Conservation (phyloP, 2,329 filamentous ascomycete species). For the Hypocrella siamensis region DNA sequence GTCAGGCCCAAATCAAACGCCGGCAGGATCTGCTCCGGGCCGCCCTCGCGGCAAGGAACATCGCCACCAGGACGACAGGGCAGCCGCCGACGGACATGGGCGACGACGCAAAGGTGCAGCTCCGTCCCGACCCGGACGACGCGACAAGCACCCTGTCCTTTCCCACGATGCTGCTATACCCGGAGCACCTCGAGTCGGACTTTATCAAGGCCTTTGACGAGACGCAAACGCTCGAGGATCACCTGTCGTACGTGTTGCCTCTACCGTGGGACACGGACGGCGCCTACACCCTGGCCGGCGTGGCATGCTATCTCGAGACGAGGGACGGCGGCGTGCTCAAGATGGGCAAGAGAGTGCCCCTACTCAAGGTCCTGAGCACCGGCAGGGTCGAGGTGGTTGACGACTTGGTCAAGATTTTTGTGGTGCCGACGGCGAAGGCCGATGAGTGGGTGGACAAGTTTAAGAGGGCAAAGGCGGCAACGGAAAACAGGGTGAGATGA, state of each 20-base stretch:
- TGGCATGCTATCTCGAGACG: slow-evolving; percentile 89
- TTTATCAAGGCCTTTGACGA: slow-evolving; percentile 83
- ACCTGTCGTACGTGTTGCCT: slow-evolving; percentile 75
- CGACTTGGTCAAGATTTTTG: slow-evolving; percentile 65
- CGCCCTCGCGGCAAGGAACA: slow-evolving; percentile 53
- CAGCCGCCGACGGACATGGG: slow-evolving; percentile 75
- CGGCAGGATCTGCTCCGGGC: slow-evolving; percentile 46
- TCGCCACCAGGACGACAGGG: slow-evolving; percentile 49
- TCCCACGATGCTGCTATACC: slow-evolving; percentile 75
- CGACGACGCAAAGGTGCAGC: slow-evolving; percentile 60
- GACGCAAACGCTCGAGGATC: slow-evolving; percentile 56
- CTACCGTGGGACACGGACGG: slow-evolving; percentile 65
- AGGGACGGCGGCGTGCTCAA: slow-evolving; percentile 66
- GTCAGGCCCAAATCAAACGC: slow-evolving; percentile 35
- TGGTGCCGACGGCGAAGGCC: slow-evolving; percentile 59
- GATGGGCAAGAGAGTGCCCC: slow-evolving; percentile 67
- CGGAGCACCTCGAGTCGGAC: slow-evolving; percentile 65
- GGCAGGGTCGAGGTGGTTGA: slow-evolving; percentile 81
- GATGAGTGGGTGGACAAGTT: slow-evolving; percentile 70
- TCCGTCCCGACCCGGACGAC: slow-evolving; percentile 59
- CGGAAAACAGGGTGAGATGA: no score
- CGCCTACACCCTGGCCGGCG: slow-evolving; percentile 47
- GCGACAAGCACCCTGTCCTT: slow-evolving; percentile 57
- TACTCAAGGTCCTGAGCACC: slow-evolving; percentile 58
- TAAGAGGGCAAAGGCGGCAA: slow-evolving; percentile 54